phyloP scores from a whole-genome alignment of 805 yeast genomes.

The Groenewaldozyma salmanticensis region DNA sequence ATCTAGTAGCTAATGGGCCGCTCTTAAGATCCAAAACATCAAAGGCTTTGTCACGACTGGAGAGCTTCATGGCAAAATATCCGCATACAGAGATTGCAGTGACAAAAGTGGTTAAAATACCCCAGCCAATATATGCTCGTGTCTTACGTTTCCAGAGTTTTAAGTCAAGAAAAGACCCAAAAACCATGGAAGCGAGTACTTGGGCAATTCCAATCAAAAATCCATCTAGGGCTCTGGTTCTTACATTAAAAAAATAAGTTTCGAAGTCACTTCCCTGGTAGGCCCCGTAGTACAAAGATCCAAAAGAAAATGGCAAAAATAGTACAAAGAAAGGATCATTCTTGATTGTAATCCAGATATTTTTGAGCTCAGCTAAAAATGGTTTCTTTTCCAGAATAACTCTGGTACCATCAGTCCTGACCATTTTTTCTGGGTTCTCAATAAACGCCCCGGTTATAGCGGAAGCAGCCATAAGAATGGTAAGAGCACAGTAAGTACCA shows the following conservation, averaged over 20 bases:
- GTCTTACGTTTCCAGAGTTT: constrained; percentile 29
- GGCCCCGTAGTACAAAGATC: constrained; percentile 50
- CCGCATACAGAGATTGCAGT: constrained; percentile 34
- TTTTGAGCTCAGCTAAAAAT: constrained; percentile 35
- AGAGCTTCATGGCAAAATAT: constrained; percentile 12
- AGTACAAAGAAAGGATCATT: constrained; percentile 37
- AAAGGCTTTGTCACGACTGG: constrained; percentile 12
- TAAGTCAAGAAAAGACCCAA: constrained; percentile 38
- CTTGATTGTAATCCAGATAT: constrained; percentile 30
- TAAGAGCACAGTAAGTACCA: constrained; percentile 45
- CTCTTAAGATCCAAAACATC: constrained; percentile 12
- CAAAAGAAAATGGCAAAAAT: constrained; percentile 52
- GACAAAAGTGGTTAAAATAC: constrained; percentile 28
- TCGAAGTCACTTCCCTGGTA: constrained; percentile 52
- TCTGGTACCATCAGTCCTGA: constrained; percentile 39
- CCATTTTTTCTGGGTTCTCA: constrained; percentile 40
- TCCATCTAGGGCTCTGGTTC: constrained; percentile 54
- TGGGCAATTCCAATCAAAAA: constrained; percentile 50
- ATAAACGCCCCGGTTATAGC: constrained; percentile 34
- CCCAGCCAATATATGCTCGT: constrained; percentile 40
- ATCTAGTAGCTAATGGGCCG: constrained; percentile 27
- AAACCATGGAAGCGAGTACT: constrained; percentile 43
- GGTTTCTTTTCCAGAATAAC: constrained; percentile 37
- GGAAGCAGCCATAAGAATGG: constrained; percentile 41
- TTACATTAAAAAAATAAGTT: constrained; percentile 42